phyloP scores from a whole-genome alignment of 352 stramenopile genomes.

The Thalassiosira exigua region DNA sequence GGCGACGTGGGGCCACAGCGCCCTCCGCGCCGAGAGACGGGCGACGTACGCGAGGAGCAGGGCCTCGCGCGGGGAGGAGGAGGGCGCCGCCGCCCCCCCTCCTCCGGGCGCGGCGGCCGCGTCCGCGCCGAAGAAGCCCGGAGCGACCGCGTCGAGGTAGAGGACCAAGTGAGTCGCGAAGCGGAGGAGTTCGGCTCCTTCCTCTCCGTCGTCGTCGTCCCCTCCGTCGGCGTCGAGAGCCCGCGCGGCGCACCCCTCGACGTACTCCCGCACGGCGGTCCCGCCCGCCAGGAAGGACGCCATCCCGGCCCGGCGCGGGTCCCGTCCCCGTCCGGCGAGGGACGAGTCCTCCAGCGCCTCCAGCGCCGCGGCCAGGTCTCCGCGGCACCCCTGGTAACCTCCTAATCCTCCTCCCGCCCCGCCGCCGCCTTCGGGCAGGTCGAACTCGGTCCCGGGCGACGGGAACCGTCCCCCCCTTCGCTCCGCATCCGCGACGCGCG shows the following conservation, averaged over 20 bases:
- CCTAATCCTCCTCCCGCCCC: neutral
- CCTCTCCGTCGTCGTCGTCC: conserved; percentile 5
- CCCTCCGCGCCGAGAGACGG: conserved; percentile 56
- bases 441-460: conserved; percentile 42
- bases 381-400: conserved; percentile 19
- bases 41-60: conserved; percentile 71
- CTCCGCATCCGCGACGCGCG: conserved; percentile 30
- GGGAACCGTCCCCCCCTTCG: conserved; percentile 37
- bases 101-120: conserved; percentile 15
- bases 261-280: conserved; percentile 45
- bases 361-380: conserved; percentile 39
- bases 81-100: neutral
- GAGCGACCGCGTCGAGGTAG: conserved; percentile 69
- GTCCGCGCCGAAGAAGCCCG: conserved; percentile 46
- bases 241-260: conserved; percentile 35
- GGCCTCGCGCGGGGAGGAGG: conserved; percentile 40
- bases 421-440: neutral
- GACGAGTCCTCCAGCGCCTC: conserved; percentile 36
- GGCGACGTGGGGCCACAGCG: conserved; percentile 69
- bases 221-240: conserved; percentile 12
- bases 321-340: conserved; percentile 22
- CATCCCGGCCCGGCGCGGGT: conserved; percentile 44
- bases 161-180: conserved; percentile 76
- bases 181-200: conserved; percentile 51
- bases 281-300: conserved; percentile 53